phyloP scores from a whole-genome alignment of 2,329 filamentous ascomycete species.

The Nigrospora sphaerica region DNA sequence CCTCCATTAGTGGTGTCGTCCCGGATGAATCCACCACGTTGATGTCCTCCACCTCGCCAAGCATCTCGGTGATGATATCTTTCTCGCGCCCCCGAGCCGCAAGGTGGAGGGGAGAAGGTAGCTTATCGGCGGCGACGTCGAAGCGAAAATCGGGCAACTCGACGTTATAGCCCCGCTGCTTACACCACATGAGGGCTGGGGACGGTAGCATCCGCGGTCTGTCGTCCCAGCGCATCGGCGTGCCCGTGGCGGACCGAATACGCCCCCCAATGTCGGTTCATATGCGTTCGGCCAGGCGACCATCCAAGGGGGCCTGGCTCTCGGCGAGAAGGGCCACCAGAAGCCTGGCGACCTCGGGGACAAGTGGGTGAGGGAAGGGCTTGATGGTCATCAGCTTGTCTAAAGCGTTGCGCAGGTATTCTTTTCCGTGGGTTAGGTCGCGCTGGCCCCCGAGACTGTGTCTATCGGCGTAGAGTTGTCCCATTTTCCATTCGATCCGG shows the following conservation, averaged over 20 bases:
- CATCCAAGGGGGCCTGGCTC: not conserved
- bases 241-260: not conserved
- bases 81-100: not conserved
- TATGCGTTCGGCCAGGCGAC: not conserved
- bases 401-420: not conserved
- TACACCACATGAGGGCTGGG: not conserved
- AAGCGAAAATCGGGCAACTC: not conserved
- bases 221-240: not conserved
- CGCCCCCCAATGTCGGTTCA: not conserved
- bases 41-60: not conserved
- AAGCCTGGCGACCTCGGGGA: not conserved
- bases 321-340: not conserved
- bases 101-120: not conserved
- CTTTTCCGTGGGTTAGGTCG: not conserved
- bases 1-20: not conserved
- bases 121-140: not conserved
- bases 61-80: not conserved
- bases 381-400: not conserved
- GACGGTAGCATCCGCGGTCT: not conserved
- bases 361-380: not conserved
- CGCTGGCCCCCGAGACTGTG: not conserved
- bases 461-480: not conserved
- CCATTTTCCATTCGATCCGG: not conserved
- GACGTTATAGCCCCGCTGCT: not conserved
- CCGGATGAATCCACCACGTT: rapidly evolving